phyloP scores from a whole-genome alignment of 2,329 filamentous ascomycete genomes.

The Fusarium newnesense region DNA sequence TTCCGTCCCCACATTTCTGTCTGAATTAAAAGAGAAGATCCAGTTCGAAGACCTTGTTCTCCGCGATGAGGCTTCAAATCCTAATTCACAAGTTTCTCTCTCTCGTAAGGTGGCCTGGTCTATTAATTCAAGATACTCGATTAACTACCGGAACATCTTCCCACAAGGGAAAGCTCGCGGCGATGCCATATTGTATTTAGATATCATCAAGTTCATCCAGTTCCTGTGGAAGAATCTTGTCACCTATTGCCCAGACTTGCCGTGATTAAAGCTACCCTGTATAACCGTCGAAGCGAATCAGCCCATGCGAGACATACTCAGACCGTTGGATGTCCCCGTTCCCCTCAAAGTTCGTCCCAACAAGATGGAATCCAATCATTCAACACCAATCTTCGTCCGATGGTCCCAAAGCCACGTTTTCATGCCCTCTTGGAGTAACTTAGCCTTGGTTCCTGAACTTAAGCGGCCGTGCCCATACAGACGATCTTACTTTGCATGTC shows the following conservation, averaged over 20 bases:
- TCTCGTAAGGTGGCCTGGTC: accelerated
- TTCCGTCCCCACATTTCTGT: accelerated
- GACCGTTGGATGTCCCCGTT: accelerated
- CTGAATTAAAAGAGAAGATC: not conserved
- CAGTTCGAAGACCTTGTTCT: not conserved
- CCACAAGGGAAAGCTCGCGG: not conserved
- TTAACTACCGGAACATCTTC: accelerated
- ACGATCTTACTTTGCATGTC: not conserved
- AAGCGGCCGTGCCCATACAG: not conserved
- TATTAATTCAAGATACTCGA: accelerated
- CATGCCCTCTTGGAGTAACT: not conserved
- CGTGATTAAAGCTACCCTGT: not conserved
- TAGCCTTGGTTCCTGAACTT: constrained; percentile 5
- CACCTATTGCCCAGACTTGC: accelerated
- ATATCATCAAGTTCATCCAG: accelerated
- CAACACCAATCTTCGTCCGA: not conserved
- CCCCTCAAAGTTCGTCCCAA: not conserved
- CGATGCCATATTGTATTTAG: accelerated
- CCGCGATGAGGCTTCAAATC: not conserved
- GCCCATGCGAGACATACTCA: accelerated
- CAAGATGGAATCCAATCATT: not conserved
- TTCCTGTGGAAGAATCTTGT: accelerated
- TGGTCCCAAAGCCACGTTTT: not conserved
- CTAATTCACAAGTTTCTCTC: not conserved
- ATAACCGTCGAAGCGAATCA: accelerated